phyloP scores from a whole-genome alignment of 2,329 filamentous ascomycete genomes.

The Paradendryphiella salina region DNA sequence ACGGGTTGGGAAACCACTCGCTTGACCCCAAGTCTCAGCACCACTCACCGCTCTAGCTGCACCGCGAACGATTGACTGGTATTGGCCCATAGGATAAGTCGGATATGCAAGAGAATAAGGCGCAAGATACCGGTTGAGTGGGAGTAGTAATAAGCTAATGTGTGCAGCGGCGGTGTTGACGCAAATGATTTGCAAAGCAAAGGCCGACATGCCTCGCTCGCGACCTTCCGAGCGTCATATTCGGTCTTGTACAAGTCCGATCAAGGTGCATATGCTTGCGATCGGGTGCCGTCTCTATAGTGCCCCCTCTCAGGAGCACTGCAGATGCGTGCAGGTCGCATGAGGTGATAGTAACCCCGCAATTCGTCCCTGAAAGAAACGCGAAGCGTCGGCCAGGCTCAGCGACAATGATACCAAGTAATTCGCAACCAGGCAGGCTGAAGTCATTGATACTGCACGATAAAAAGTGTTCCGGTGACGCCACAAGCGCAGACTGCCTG shows the following conservation, averaged over 20 bases:
- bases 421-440: constrained; percentile 3
- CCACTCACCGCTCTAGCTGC: constrained; percentile 29
- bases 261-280: constrained; percentile 4
- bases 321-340: constrained; percentile 15
- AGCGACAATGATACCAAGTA: background rate
- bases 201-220: constrained; percentile 1
- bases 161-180: constrained; percentile 3
- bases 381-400: background rate
- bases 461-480: constrained; percentile 11
- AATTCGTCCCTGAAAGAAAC: background rate
- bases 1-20: constrained; percentile 18
- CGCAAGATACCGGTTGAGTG: constrained; percentile 5
- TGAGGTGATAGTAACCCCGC: constrained; percentile 15
- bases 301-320: constrained; percentile 1
- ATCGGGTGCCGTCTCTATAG: constrained; percentile 5
- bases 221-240: background rate
- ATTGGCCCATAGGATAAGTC: background rate
- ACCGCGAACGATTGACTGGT: background rate
- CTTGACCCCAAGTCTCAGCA: constrained; percentile 20
- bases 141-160: background rate
- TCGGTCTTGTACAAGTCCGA: constrained; percentile 2
- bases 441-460: background rate
- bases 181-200: constrained; percentile 8
- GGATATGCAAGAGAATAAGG: constrained; percentile 7
- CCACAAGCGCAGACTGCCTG: constrained; percentile 2